Evolutionary conservation across 2,329 filamentous ascomycete genomes (phyloP).

Genomic region (Colletotrichum liaoningense): DNA sequence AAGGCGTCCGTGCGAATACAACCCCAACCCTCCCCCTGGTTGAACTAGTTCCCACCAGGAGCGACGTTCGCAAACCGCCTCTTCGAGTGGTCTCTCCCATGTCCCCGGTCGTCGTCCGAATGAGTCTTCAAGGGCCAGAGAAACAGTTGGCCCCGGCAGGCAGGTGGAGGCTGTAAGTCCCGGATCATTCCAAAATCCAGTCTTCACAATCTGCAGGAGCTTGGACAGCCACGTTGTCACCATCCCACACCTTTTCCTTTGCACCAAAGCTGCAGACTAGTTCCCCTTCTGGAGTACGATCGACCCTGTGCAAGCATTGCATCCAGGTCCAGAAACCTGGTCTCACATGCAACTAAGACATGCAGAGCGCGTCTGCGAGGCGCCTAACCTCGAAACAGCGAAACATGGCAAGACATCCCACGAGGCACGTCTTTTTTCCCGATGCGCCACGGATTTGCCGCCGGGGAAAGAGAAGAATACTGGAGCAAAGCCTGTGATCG

Average conservation of each 20-base stretch:
- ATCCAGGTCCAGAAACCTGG: neutral
- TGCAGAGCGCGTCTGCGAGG: too few species aligned
- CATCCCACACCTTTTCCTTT: neutral
- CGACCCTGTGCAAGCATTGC: too few species aligned
- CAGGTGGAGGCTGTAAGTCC: neutral
- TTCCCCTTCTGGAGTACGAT: neutral
- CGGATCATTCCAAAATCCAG: neutral
- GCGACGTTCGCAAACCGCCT: neutral
- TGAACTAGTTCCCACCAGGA: neutral
- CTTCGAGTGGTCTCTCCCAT: neutral
- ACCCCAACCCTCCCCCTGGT: constrained; percentile 3
- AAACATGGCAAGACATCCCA: neutral
- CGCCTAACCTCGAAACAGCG: neutral
- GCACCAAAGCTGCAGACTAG: neutral
- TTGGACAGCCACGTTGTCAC: constrained; percentile 9
- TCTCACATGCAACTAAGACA: neutral
- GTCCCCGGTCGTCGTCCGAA: neutral
- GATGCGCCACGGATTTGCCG: neutral
- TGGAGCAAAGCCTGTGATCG: neutral
- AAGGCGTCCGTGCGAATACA: constrained; percentile 29
- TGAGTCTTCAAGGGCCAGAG: neutral
- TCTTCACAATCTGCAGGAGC: neutral
- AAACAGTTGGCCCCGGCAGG: neutral
- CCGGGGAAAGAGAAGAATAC: neutral
- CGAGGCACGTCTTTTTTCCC: neutral